Base-by-base conservation (phyloP, 371 early-diverging fungal species). In the Apophysomyces variabilis region DNA sequence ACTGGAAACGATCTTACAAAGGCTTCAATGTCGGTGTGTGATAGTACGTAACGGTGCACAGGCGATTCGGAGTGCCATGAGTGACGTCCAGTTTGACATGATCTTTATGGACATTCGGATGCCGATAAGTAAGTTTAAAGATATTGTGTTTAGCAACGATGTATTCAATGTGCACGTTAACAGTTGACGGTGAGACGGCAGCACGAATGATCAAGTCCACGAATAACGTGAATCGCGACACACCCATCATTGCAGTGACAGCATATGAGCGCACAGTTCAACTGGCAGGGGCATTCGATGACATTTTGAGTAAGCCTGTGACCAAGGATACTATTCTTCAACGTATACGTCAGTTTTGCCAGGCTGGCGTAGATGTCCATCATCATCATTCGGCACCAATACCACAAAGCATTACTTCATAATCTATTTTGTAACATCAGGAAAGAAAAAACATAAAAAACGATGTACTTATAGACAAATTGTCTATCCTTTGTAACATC, bases 181-280 rank as follows among this genome's bases (percentile, higher is more conserved):
- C 78, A 89, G 94, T 96, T 64, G 94, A 94, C 73, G 98, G 96
- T 32, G 93, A 95, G 64, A 88, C 90, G 36, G 96, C 95, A 0
- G 88, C 96, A 1, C 86, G 95, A 35, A 96, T 97, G 96, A 95
- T 97, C 66, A 95, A 95, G 78, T 92, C 94, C 6, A 94, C 95
- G 1, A 92, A 90, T 66, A 96, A 95, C 67, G 76, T 85, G 5
- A 93, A 93, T 70, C 78, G 75, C 21, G 69, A 82, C 13, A 93
- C 93, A 3, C 92, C 93, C 1, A 87, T 93, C 18, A 74, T 93
- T 59, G 92, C 90, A 0, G 86, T 92, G 6, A 88, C 90, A 0
- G 89, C 91, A 0, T 93, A 91, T 71, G 92, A 91, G 32, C 78
- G 79, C 38, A 77, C 83, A 7, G 77, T 83, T 5, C 83, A 79